Evolutionary conservation across 2,329 filamentous ascomycete species (phyloP).

Genomic region (Fusarium sp.): DNA sequence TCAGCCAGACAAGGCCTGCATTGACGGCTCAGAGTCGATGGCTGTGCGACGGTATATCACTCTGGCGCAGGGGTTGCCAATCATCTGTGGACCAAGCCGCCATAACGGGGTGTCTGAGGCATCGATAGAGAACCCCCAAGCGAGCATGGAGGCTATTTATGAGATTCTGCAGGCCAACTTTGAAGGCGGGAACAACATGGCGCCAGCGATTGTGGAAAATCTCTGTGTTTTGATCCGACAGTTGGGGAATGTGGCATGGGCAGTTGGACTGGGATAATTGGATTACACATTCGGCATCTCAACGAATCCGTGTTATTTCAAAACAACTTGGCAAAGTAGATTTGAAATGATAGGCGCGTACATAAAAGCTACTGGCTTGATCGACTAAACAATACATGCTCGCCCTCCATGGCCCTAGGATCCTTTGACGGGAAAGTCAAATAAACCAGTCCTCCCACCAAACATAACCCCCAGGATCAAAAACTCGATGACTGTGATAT

Average conservation of each 20-base stretch:
- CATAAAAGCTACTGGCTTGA: too few relatives aligned
- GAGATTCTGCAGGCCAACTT: slow-evolving; percentile 66
- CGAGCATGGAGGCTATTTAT: slow-evolving; percentile 67
- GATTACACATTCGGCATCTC: not conserved
- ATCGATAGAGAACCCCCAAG: slow-evolving; percentile 63
- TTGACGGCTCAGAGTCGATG: slow-evolving; percentile 65
- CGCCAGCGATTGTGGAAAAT: slow-evolving; percentile 73
- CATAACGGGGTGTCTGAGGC: slow-evolving; percentile 48
- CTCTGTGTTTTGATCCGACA: slow-evolving; percentile 70
- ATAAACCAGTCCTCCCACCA: too few relatives aligned
- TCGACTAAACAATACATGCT: too few relatives aligned
- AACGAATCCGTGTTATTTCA: not conserved
- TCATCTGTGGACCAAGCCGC: slow-evolving; percentile 53
- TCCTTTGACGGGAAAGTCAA: too few relatives aligned
- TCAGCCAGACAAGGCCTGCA: slow-evolving; percentile 56
- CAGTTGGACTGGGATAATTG: slow-evolving; percentile 47
- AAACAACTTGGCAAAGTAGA: not conserved
- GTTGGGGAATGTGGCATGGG: slow-evolving; percentile 61
- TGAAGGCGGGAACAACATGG: slow-evolving; percentile 50
- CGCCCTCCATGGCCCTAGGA: too few relatives aligned
- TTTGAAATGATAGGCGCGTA: not conserved
- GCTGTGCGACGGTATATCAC: slow-evolving; percentile 65
- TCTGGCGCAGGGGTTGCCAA: slow-evolving; percentile 63
- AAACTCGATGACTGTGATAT: too few relatives aligned
- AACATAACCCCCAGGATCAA: too few relatives aligned